Conservation (phyloP, 2,329 filamentous ascomycete genomes). For the Phaeophleospora eucalypticola region DNA sequence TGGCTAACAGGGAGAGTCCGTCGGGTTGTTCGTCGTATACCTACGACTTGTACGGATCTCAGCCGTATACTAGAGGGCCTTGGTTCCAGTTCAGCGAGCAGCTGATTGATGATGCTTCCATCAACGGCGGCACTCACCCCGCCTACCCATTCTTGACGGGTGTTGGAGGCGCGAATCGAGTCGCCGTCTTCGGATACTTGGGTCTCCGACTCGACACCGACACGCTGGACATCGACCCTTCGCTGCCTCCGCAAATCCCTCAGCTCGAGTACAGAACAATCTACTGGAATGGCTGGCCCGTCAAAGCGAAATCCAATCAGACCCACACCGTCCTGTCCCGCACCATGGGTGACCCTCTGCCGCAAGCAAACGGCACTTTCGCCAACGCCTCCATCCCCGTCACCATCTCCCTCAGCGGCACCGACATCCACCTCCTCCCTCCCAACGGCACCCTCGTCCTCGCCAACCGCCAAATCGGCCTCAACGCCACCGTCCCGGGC, state of each 20-base stretch:
- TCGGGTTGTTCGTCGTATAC: conserved; percentile 67
- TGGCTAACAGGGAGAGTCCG: conserved; percentile 60
- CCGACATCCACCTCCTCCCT: conserved; percentile 35
- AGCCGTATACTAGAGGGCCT: conserved; percentile 62
- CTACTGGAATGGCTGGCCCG: conserved; percentile 63
- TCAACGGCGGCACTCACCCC: conserved; percentile 63
- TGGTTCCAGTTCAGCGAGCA: conserved; percentile 71
- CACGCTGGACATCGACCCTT: conserved; percentile 59
- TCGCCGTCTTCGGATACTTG: conserved; percentile 64
- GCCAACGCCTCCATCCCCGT: conserved; percentile 55
- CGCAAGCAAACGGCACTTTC: conserved; percentile 54
- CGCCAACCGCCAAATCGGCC: conserved; percentile 55
- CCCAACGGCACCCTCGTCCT: conserved; percentile 49
- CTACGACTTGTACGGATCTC: conserved; percentile 60
- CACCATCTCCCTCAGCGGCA: conserved; percentile 41
- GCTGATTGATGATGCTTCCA: conserved; percentile 55
- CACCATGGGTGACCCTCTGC: conserved; percentile 43
- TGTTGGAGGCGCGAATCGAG: conserved; percentile 64
- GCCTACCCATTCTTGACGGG: conserved; percentile 69
- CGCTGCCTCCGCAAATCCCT: conserved; percentile 61
- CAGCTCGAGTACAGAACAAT: conserved; percentile 59
- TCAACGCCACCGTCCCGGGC: conserved; percentile 50
- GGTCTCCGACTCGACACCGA: conserved; percentile 59
- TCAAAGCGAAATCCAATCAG: conserved; percentile 57
- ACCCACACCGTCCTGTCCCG: conserved; percentile 62